Evolutionary conservation across 306 rosid species (phyloP), one percentile per base, ranked within the genome.

Genomic region (Erythrophleum fordii): DNA sequence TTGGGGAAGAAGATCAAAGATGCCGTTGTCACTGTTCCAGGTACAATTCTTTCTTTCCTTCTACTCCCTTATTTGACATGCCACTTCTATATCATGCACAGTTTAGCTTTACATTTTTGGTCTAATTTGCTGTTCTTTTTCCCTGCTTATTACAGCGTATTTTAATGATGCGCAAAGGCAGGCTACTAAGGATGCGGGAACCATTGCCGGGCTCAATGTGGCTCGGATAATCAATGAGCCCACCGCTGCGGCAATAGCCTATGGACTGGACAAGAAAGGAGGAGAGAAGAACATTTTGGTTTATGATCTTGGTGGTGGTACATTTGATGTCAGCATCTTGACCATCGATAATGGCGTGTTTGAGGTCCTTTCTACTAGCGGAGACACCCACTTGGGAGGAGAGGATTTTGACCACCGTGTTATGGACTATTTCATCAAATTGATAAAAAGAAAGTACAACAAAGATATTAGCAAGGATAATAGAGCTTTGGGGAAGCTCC

Each of bases 241-340:
- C 0, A 86, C 90, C 0, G 90, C 93, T 0, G 87, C 90, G 5
- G 90, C 91, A 16, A 84, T 90, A 41, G 87, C 93, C 51, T 86
- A 86, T 55, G 93, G 90, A 45, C 68, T 84, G 3, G 87, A 87
- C 85, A 85, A 87, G 81, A 87, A 82, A 51, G 91, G 73, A 11
- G 82, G 64, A 8, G 93, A 84, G 69, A 67, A 77, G 79, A 90
- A 86, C 83, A 80, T 86, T 1, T 14, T 90, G 39, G 88, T 90
- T 26, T 90, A 68, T 68, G 91, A 90, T 76, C 93, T 90, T 71
- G 93, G 93, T 37, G 93, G 91, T 59, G 91, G 93, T 26, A 86
- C 93, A 29, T 87, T 90, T 78, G 91, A 90, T 84, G 94, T 90
- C 8, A 90, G 93, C 76, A 83, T 90, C 71, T 84, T 90, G 77